These are phyloP conservation scores for Talaromyces adpressus DNA, from an alignment of 495 filamentous ascomycete species.

Conservation along the genomic window DNA sequence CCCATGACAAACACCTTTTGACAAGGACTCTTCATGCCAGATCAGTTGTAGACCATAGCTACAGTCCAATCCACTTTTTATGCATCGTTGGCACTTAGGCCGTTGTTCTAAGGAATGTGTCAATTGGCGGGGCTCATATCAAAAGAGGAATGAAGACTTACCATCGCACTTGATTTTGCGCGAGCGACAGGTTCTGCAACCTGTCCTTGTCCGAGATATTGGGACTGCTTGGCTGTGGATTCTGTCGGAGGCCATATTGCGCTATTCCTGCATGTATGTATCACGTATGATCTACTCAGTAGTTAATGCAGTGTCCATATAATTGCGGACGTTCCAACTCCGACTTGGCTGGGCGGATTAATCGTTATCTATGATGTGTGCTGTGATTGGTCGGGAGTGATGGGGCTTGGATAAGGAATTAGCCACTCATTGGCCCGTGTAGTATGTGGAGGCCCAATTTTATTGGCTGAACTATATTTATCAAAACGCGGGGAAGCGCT, in stretches of 20 bases:
- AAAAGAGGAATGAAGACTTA: constrained; percentile 4
- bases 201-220: constrained; percentile 9
- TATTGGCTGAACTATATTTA: background rate
- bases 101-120: constrained; percentile 10
- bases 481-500: constrained; percentile 1
- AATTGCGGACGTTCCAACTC: background rate
- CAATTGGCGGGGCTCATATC: background rate
- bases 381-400: background rate
- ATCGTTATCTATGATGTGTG: background rate
- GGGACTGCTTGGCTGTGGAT: background rate
- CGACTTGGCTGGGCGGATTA: background rate
- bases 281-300: background rate
- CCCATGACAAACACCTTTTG: constrained; percentile 20
- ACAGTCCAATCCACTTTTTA: constrained; percentile 13
- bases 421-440: background rate
- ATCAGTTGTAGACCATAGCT: constrained; percentile 17
- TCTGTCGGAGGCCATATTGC: background rate
- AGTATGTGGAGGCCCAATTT: background rate
- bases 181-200: constrained; percentile 19
- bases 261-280: background rate
- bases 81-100: constrained; percentile 17
- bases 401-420: background rate
- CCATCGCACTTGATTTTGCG: constrained; percentile 22
- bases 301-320: background rate
- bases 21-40: constrained; percentile 21